These are phyloP conservation scores for Hypoxylon sp. DNA, from an alignment of 2,329 filamentous ascomycete genomes.

Conservation along the genomic window DNA sequence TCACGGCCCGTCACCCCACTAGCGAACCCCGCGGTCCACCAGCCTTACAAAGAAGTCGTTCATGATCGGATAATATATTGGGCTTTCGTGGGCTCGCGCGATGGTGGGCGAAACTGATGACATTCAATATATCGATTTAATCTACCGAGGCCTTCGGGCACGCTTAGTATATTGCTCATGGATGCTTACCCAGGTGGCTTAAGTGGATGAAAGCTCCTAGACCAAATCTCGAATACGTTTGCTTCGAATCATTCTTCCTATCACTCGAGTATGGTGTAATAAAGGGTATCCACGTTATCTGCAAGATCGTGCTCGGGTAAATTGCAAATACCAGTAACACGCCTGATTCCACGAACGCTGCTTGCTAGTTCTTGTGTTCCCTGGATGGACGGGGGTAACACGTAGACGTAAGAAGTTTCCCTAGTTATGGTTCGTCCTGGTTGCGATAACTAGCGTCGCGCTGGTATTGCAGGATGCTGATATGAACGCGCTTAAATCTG, in stretches of 20 bases:
- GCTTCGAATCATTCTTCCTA: too few relatives aligned
- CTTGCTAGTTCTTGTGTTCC: constrained; percentile 10
- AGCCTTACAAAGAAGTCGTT: constrained; percentile 16
- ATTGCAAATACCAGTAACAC: constrained; percentile 8
- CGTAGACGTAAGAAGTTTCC: constrained; percentile 14
- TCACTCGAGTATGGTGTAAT: too few relatives aligned
- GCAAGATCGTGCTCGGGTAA: constrained; percentile 7
- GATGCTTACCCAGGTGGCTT: too few relatives aligned
- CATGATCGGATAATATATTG: constrained; percentile 16
- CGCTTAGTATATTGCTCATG: too few relatives aligned
- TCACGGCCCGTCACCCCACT: constrained; percentile 12
- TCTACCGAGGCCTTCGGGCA: background rate
- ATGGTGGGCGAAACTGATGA: background rate
- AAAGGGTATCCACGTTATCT: constrained; percentile 1
- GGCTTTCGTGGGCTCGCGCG: too few relatives aligned
- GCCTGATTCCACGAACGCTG: constrained; percentile 7
- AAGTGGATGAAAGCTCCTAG: too few relatives aligned
- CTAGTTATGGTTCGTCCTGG: background rate
- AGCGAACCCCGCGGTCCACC: constrained; percentile 13
- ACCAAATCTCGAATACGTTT: too few relatives aligned
- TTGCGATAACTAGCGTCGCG: background rate
- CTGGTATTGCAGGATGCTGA: constrained; percentile 1
- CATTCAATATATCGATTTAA: constrained; percentile 1
- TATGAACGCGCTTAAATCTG: too few relatives aligned
- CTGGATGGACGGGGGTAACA: constrained; percentile 13